Evolutionary conservation across 2,329 filamentous ascomycete species (phyloP).

Genomic region (Orbilia javanica): DNA sequence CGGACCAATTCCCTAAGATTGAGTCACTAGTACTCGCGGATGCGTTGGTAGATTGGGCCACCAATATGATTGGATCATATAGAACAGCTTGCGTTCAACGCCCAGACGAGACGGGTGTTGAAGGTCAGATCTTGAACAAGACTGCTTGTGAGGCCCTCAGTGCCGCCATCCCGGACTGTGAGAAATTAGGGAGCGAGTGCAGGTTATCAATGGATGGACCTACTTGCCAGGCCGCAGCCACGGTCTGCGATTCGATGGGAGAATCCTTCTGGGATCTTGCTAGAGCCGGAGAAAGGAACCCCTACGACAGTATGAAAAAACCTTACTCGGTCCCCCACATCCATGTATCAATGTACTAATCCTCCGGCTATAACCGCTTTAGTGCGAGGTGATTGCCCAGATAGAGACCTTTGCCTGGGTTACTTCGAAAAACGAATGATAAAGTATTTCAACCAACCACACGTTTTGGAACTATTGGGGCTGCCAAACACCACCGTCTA

Average conservation of each 20-base stretch:
- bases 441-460: conserved; percentile 42
- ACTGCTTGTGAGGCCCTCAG: conserved; percentile 39
- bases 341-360: neutral
- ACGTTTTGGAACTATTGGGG: conserved; percentile 17
- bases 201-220: conserved; percentile 35
- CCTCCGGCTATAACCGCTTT: too few relatives aligned
- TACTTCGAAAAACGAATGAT: conserved; percentile 42
- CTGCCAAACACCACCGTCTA: conserved; percentile 39
- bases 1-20: conserved; percentile 44
- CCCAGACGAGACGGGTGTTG: conserved; percentile 46
- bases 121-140: conserved; percentile 29
- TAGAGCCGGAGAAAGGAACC: conserved; percentile 27
- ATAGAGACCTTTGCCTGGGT: conserved; percentile 13
- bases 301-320: conserved; percentile 46
- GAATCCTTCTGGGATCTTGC: conserved; percentile 46
- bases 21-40: conserved; percentile 37
- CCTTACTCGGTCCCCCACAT: neutral
- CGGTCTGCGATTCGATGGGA: conserved; percentile 19
- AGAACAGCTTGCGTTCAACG: conserved; percentile 27
- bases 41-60: conserved; percentile 45
- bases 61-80: conserved; percentile 29
- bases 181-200: conserved; percentile 36
- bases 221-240: conserved; percentile 21
- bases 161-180: conserved; percentile 20
- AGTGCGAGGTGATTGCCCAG: conserved; percentile 50